phyloP scores from a whole-genome alignment of 2,329 filamentous ascomycete species.

The Diaporthe eres region DNA sequence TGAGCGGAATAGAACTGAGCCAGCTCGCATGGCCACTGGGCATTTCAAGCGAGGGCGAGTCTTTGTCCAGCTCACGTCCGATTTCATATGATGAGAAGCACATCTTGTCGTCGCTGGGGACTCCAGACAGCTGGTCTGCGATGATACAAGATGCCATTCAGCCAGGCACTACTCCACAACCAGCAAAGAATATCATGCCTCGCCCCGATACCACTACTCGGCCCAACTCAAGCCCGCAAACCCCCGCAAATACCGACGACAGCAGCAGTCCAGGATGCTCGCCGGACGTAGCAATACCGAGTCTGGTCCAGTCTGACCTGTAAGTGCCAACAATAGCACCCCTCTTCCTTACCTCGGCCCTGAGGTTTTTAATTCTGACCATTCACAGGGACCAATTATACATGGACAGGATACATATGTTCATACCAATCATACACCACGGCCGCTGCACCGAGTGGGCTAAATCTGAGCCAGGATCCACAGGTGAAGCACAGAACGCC shows the following conservation, averaged over 20 bases:
- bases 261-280: slow-evolving; percentile 17
- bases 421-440: slow-evolving; percentile 25
- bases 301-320: slow-evolving; percentile 12
- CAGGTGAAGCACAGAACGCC: background rate
- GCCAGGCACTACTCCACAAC: background rate
- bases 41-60: background rate
- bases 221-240: background rate
- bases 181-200: slow-evolving; percentile 1
- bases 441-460: background rate
- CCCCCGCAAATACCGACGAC: background rate
- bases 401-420: slow-evolving; percentile 26
- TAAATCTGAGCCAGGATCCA: background rate
- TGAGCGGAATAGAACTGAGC: background rate
- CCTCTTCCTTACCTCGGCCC: background rate
- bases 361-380: background rate
- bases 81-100: background rate
- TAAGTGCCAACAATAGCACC: background rate
- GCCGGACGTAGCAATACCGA: background rate
- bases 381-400: slow-evolving; percentile 45
- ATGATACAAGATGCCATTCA: background rate
- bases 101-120: background rate
- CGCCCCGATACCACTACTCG: background rate
- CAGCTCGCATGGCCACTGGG: slow-evolving; percentile 11
- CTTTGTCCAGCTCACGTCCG: background rate
- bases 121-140: slow-evolving; percentile 1